Conservation (phyloP, 179 eudicot species). For the Sideroxylon spinosum region DNA sequence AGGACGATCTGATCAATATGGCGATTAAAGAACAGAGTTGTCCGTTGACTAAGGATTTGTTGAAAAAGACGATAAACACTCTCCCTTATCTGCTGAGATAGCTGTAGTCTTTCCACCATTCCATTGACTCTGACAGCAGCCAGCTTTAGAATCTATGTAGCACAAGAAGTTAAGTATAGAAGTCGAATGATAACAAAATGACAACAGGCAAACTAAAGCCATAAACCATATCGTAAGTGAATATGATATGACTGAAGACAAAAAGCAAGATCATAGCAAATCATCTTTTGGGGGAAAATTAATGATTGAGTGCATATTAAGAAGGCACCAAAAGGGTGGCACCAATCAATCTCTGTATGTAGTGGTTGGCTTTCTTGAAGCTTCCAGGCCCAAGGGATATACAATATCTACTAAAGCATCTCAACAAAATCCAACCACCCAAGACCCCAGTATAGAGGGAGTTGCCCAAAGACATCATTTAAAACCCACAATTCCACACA, state of each 20-base stretch:
- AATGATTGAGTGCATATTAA: too few species aligned
- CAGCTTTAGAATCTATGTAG: slow-evolving; percentile 65
- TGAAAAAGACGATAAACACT: slow-evolving; percentile 78
- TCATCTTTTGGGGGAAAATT: not conserved
- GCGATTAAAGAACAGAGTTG: slow-evolving; percentile 72
- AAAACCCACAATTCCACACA: too few species aligned
- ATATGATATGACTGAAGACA: not conserved
- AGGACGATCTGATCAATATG: slow-evolving; percentile 94
- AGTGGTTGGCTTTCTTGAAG: too few species aligned
- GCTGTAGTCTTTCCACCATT: slow-evolving; percentile 83
- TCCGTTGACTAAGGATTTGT: slow-evolving; percentile 62
- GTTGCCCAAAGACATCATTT: too few species aligned
- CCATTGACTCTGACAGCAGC: slow-evolving; percentile 96
- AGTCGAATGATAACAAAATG: not conserved
- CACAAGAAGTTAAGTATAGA: not conserved
- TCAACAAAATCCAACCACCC: too few species aligned
- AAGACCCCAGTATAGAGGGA: too few species aligned
- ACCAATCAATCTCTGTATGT: too few species aligned
- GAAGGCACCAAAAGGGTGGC: too few species aligned
- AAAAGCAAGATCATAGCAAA: not conserved
- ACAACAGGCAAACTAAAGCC: not conserved
- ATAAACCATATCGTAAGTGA: not conserved
- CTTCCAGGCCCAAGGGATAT: too few species aligned
- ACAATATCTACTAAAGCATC: too few species aligned
- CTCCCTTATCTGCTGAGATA: slow-evolving; percentile 74